phyloP scores from a whole-genome alignment of 1,139 yeast genomes.

The Debaryomycetaceae sp. region DNA sequence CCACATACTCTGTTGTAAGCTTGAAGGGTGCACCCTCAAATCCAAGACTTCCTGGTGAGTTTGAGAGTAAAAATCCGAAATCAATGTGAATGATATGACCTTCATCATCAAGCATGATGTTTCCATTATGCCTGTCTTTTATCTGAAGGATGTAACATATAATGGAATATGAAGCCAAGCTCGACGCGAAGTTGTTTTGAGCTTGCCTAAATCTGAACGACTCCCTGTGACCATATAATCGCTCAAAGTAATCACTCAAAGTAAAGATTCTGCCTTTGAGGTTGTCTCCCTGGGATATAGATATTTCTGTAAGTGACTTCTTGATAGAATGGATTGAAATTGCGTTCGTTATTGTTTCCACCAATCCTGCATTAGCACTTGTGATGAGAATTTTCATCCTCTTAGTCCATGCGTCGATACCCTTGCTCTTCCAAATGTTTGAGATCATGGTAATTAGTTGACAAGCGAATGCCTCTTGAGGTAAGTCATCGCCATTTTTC shows the following conservation, averaged over 20 bases:
- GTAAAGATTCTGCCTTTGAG: slow-evolving; percentile 67
- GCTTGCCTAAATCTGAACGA: slow-evolving; percentile 60
- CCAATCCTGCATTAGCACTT: slow-evolving; percentile 84
- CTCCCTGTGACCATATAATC: slow-evolving; percentile 62
- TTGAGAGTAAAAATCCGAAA: slow-evolving; percentile 87
- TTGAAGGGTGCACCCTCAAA: slow-evolving; percentile 98
- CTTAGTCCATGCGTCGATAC: slow-evolving; percentile 82
- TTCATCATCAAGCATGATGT: slow-evolving; percentile 87
- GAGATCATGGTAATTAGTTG: slow-evolving; percentile 86
- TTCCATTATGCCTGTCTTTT: slow-evolving; percentile 95
- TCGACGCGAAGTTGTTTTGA: slow-evolving; percentile 75
- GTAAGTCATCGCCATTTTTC: slow-evolving; percentile 90
- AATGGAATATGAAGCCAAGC: slow-evolving; percentile 85
- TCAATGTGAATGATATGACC: slow-evolving; percentile 96
- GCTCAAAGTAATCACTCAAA: slow-evolving; percentile 68
- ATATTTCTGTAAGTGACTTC: slow-evolving; percentile 77
- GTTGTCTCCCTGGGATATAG: slow-evolving; percentile 62
- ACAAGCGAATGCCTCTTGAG: slow-evolving; percentile 97
- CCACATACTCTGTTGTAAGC: slow-evolving; percentile 81
- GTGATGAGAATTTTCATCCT: slow-evolving; percentile 89
- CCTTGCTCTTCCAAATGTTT: slow-evolving; percentile 68
- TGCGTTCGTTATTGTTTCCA: slow-evolving; percentile 93
- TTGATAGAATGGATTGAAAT: slow-evolving; percentile 90
- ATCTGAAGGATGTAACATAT: slow-evolving; percentile 86
- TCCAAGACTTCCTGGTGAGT: slow-evolving; percentile 94